Conservation (phyloP, 495 filamentous ascomycete genomes). For the Cercophora newfieldiana region DNA sequence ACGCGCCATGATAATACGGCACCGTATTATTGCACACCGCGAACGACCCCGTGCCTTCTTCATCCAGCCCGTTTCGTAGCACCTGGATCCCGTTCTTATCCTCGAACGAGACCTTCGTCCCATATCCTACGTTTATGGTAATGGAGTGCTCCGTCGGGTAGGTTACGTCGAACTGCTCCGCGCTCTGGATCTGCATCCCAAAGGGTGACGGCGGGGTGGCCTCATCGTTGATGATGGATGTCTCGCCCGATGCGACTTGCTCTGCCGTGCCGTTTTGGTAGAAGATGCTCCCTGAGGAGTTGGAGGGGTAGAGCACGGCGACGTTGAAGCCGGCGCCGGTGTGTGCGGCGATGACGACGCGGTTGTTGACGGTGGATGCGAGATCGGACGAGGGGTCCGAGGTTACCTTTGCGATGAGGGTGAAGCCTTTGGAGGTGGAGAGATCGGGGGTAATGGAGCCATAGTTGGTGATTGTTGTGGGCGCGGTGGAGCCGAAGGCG, state of each 20-base stretch:
- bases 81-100: conserved; percentile 18
- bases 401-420: neutral
- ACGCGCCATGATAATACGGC: conserved; percentile 24
- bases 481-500: neutral
- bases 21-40: conserved; percentile 32
- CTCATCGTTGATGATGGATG: conserved; percentile 35
- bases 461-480: neutral
- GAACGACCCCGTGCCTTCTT: conserved; percentile 23
- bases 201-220: conserved; percentile 34
- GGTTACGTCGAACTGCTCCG: conserved; percentile 19
- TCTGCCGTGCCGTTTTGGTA: conserved; percentile 39
- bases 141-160: conserved; percentile 26
- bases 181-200: conserved; percentile 25
- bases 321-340: neutral
- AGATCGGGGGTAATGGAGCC: neutral
- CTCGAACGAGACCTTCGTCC: conserved; percentile 20
- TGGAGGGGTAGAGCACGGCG: conserved; percentile 20
- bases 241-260: conserved; percentile 17
- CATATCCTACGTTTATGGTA: conserved; percentile 27
- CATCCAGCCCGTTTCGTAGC: conserved; percentile 16
- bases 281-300: conserved; percentile 28
- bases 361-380: neutral
- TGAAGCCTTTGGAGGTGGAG: neutral
- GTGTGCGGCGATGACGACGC: neutral
- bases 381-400: neutral